A percentile compares a stretch with the other conserved stretches of the same genome.
These are phyloP conservation scores for Scenedesmus sp. DNA, from an alignment of 163 green algal genomes.

Conservation along the genomic window DNA sequence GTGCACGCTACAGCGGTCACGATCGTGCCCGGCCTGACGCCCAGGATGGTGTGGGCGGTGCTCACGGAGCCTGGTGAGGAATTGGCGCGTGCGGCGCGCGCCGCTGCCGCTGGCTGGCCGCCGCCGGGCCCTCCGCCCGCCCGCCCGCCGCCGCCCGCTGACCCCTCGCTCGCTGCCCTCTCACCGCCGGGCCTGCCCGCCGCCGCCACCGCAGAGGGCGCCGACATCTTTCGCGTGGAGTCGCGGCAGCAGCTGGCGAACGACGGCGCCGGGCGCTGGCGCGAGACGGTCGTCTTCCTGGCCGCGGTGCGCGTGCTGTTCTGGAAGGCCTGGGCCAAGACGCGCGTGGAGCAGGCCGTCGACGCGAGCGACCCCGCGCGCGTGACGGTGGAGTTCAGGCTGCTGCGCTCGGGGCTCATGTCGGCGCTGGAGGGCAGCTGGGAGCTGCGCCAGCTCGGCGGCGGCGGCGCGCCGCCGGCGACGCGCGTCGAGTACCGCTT, in stretches of 20 bases:
- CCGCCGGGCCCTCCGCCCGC: too few relatives aligned
- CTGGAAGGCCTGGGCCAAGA: conserved; percentile 35
- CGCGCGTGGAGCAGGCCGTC: conserved; percentile 15
- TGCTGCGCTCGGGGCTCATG: conserved; percentile 43
- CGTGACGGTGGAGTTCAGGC: conserved; percentile 23
- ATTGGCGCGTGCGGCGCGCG: too few relatives aligned
- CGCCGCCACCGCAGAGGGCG: conserved; percentile 18
- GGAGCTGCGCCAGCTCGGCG: conserved; percentile 17
- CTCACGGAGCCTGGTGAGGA: too few relatives aligned
- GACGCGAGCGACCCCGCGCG: not conserved
- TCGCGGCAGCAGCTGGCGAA: not conserved
- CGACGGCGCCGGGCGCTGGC: not conserved
- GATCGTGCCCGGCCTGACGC: too few relatives aligned
- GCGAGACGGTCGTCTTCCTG: conserved; percentile 31
- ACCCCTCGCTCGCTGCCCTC: too few relatives aligned
- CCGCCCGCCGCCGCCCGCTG: too few relatives aligned
- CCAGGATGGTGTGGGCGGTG: too few relatives aligned
- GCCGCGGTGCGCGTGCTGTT: conserved; percentile 44
- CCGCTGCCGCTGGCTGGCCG: too few relatives aligned
- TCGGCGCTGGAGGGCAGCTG: conserved; percentile 11
- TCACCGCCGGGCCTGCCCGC: too few relatives aligned
- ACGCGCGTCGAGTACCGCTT: conserved; percentile 38
- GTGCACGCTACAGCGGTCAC: too few relatives aligned
- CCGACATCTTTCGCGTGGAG: conserved; percentile 22
- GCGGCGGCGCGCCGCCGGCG: not conserved